These are phyloP conservation scores for Penicillium goetzii DNA, from an alignment of 495 filamentous ascomycete genomes.

Conservation along the genomic window DNA sequence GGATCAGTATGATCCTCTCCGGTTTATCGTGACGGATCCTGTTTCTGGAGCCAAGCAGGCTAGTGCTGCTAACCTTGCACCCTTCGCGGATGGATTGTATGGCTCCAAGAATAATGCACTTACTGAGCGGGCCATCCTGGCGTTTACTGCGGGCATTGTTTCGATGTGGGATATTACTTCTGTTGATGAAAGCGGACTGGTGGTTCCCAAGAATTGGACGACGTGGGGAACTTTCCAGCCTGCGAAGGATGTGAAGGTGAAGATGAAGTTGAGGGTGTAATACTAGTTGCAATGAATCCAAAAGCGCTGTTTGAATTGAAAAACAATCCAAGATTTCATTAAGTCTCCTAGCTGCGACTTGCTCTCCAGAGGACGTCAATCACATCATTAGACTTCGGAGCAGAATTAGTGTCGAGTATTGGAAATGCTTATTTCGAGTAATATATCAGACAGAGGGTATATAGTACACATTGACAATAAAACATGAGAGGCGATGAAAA, in stretches of 20 bases:
- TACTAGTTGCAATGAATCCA: neutral
- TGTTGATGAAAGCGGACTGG: conserved; percentile 30
- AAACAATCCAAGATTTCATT: neutral
- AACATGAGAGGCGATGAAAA: conserved; percentile 1
- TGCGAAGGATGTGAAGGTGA: conserved; percentile 41
- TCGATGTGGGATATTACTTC: conserved; percentile 57
- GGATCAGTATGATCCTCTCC: conserved; percentile 53
- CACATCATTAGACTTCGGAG: neutral
- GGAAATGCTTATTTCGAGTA: neutral
- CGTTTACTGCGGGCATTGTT: conserved; percentile 52
- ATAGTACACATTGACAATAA: conserved; percentile 9
- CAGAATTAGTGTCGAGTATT: neutral
- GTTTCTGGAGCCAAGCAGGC: conserved; percentile 36
- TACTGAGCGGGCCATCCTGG: conserved; percentile 53
- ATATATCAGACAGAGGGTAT: conserved; percentile 3
- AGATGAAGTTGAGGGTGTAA: conserved; percentile 39
- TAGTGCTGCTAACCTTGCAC: conserved; percentile 37
- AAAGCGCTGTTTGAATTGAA: neutral
- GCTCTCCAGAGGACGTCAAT: neutral
- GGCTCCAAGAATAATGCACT: conserved; percentile 54
- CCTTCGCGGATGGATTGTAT: conserved; percentile 51
- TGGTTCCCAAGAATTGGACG: conserved; percentile 36
- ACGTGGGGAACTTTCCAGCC: conserved; percentile 45
- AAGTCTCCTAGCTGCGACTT: neutral
- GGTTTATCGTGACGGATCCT: conserved; percentile 51